These are phyloP conservation scores for Mycena crocata DNA, from an alignment of 768 basidiomycete species.

Conservation along the genomic window DNA sequence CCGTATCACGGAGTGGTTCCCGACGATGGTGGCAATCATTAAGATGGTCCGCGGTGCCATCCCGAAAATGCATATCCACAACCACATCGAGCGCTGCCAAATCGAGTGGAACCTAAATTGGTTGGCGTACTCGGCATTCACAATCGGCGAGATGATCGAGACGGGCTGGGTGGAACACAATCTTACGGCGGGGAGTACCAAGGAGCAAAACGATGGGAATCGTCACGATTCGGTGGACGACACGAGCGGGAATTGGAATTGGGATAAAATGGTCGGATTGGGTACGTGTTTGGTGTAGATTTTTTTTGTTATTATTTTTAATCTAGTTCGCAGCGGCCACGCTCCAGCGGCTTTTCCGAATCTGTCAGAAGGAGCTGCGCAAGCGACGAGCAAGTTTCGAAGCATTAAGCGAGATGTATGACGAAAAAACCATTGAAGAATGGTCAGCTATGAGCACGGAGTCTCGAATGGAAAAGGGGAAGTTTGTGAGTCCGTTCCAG, in stretches of 20 bases:
- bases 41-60: conserved; percentile 37
- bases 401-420: background rate
- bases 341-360: background rate
- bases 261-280: conserved; percentile 15
- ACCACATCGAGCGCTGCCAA: conserved; percentile 41
- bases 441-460: background rate
- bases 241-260: conserved; percentile 25
- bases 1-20: background rate
- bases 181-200: conserved; percentile 29
- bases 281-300: background rate
- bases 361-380: background rate
- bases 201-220: conserved; percentile 34
- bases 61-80: conserved; percentile 44
- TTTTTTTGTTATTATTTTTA: too few relatives aligned
- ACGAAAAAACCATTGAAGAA: background rate
- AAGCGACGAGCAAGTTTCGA: background rate
- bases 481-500: conserved; percentile 5
- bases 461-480: background rate
- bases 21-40: conserved; percentile 12
- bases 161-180: conserved; percentile 31
- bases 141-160: conserved; percentile 45
- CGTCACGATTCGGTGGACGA: conserved; percentile 29
- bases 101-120: conserved; percentile 41
- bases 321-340: background rate
- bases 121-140: conserved; percentile 36